Evolutionary conservation across 2,329 filamentous ascomycete species (phyloP).

Genomic region (Delphinella strobiligena): DNA sequence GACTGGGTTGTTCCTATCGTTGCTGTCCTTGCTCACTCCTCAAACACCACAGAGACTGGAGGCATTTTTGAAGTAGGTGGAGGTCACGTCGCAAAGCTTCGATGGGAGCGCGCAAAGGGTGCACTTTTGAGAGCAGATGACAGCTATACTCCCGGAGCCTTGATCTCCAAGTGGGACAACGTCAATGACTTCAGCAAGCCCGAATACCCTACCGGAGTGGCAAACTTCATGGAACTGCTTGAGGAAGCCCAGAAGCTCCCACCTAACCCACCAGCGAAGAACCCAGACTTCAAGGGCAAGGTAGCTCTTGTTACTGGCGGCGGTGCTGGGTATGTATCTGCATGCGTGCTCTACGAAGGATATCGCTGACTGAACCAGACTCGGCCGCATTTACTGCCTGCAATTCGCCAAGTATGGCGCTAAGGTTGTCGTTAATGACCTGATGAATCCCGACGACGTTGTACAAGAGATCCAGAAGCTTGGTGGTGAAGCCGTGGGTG

Average conservation of each 20-base stretch:
- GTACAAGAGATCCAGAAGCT: constrained; percentile 85
- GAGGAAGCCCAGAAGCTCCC: constrained; percentile 72
- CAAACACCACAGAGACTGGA: constrained; percentile 71
- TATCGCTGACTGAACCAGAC: too few relatives aligned
- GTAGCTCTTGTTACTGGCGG: constrained; percentile 81
- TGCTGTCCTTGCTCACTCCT: constrained; percentile 74
- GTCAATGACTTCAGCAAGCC: constrained; percentile 77
- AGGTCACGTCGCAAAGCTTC: constrained; percentile 81
- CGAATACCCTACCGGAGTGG: constrained; percentile 70
- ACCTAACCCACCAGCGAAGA: constrained; percentile 58
- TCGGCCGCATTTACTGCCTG: constrained; percentile 81
- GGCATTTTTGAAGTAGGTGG: constrained; percentile 89
- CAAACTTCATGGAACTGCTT: constrained; percentile 77
- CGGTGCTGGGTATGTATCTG: constrained; percentile 60
- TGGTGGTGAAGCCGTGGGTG: constrained; percentile 81
- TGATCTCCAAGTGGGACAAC: constrained; percentile 81
- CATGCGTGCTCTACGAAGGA: constrained; percentile 16
- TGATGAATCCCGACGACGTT: constrained; percentile 81
- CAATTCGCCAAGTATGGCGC: constrained; percentile 77
- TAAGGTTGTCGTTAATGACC: constrained; percentile 85
- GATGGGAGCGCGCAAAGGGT: constrained; percentile 89
- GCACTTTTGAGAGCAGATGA: constrained; percentile 81
- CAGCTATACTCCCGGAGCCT: constrained; percentile 73
- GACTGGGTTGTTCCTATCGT: constrained; percentile 94
- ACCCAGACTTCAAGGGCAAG: constrained; percentile 69